Base-by-base conservation (phyloP, 78 protist species). In the Dictyostelium intermedium region DNA sequence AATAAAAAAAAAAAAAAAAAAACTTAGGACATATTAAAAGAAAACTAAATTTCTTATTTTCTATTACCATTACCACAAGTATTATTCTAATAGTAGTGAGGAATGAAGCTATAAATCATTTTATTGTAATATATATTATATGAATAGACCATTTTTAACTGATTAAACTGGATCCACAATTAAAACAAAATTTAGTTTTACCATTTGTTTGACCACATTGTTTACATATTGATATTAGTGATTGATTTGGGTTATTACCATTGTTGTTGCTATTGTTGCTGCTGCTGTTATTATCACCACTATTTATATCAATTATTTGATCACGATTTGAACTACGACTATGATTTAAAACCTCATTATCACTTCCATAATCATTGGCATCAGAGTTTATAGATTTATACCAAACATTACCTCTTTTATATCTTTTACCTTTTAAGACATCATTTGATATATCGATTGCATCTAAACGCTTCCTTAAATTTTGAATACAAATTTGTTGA, bases 161-260 rank as follows among this genome's bases (percentile, higher is more conserved):
- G 20, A 56, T 66, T 72, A 72, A 34, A 32, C 41, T 16, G 18
- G 35, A 30, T 32, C 79, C 79, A 27, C 91, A 84, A 20, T 84
- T 23, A 35, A 84, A 72, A 69, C 91, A 84, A 34, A 84, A 72
- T n/a, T 43, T 69, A 18, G 91, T 84, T 41, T 45, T 84, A 20
- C 91, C 91, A 70, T 84, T 84, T 8, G 72, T 41, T 84, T 84
- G 91, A n/a, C 91, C 81, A 69, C 91, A 84, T 84, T 23, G 41
- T 32, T 41, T 30, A 27, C 91, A 84, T 30, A 20, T 30, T 66
- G 74, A 66, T 27, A 66, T 10, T 27, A 27, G 37, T 27, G 66
- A 56, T 20, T 56, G 66, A 10, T 45, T 45, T 39, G 4, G n/a
- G n/a, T n/a, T n/a, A n/a, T n/a, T n/a, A 5, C 45, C 5, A 50